Percentiles rank a stretch among this genome's conserved stretches.
phyloP scores from a whole-genome alignment of 768 basidiomycete genomes.

The Pisolithus marmoratus region DNA sequence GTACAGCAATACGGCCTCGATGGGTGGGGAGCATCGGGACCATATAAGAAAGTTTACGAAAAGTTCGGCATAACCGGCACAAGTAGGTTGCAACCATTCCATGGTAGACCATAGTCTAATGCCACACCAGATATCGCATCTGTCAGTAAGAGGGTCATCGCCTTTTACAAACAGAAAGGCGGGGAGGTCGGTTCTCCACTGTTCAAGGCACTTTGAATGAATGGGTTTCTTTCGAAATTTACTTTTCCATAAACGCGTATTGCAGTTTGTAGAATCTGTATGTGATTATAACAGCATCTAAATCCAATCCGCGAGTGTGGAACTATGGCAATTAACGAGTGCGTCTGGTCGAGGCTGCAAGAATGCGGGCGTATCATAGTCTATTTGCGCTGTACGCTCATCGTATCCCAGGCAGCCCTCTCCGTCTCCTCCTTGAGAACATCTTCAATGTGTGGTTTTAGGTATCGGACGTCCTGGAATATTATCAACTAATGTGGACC shows the following conservation, averaged over 20 bases:
- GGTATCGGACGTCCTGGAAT: conserved; percentile 82
- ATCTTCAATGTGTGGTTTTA: conserved; percentile 68
- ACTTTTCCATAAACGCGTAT: background rate
- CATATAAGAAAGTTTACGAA: conserved; percentile 87
- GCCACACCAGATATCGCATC: conserved; percentile 57
- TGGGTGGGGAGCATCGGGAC: conserved; percentile 85
- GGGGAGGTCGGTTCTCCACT: conserved; percentile 68
- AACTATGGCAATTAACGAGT: conserved; percentile 7
- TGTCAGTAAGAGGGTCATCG: conserved; percentile 80
- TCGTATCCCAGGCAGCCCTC: conserved; percentile 74
- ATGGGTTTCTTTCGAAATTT: background rate
- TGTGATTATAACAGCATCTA: conserved; percentile 5
- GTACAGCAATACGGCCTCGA: conserved; percentile 62
- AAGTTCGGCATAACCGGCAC: conserved; percentile 80
- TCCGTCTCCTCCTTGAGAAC: conserved; percentile 75
- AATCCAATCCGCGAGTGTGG: background rate
- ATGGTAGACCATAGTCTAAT: conserved; percentile 5
- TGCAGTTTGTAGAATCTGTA: background rate
- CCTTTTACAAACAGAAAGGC: conserved; percentile 82
- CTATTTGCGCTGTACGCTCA: conserved; percentile 67
- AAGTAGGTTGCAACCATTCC: conserved; percentile 40
- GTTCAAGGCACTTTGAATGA: conserved; percentile 57
- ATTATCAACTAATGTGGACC: conserved; percentile 7
- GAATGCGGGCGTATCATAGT: conserved; percentile 4
- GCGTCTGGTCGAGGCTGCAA: background rate